Base-by-base conservation (phyloP, 495 filamentous ascomycete genomes). In the Aspergillus sparsus region DNA sequence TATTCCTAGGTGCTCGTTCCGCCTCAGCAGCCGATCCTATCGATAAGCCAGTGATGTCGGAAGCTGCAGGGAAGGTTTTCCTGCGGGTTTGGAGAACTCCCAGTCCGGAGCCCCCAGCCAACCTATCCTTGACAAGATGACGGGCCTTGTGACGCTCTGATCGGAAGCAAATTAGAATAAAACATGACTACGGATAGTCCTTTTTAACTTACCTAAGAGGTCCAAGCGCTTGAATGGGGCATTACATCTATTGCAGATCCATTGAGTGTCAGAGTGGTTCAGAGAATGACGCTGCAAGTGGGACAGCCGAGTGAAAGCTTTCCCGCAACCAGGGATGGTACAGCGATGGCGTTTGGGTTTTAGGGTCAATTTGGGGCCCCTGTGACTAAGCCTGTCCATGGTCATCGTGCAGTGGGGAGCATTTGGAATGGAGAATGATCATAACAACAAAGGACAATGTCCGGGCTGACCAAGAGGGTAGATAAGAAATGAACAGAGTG, bases 341-440 rank as follows among this genome's bases (percentile, higher is more conserved):
- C 42, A 46, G 42, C n/a, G 42, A 46, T 46, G 42, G 11, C 42
- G 42, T 46, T 46, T 46, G 10, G 37, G 37, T n/a, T 41, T 41
- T 7, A 41, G 37, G 10, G 37, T 41, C n/a, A 11, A 0, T 41
- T 41, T 41, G 37, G 37, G 37, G n/a, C n/a, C 37, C n/a, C n/a
- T 41, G 11, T 41, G 7, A 7, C 37, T 41, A n/a, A 7, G n/a
- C n/a, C 8, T 41, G 11, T 41, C 37, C 37, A n/a, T n/a, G 10
- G 37, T 41, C 37, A 41, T 41, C 11, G 10, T 41, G 37, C 37
- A 41, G 37, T 41, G 37, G 37, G n/a, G 37, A 11, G 37, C 37
- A 41, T n/a, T n/a, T 10, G 37, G 37, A 41, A 41, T 41, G 37
- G 37, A n/a, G 37, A 41, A 27, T 1, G 37, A 9, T n/a, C n/a